phyloP scores from a whole-genome alignment of 768 basidiomycete genomes.

The Boletus sp. region DNA sequence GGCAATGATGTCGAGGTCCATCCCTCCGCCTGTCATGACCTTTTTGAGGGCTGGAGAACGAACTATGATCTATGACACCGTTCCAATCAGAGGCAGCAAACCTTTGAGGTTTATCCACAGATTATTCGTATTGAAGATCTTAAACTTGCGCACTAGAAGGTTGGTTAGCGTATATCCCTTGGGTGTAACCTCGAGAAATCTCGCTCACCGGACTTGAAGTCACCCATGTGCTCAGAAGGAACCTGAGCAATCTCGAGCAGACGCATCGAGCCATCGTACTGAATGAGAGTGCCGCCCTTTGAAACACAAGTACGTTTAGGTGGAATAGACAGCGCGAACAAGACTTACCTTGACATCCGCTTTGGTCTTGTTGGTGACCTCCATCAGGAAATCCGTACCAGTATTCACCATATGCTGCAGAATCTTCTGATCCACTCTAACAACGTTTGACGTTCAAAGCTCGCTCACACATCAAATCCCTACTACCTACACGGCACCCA shows the following conservation, averaged over 20 bases:
- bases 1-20: conserved; percentile 94
- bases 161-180: conserved; percentile 1
- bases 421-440: conserved; percentile 77
- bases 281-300: conserved; percentile 82
- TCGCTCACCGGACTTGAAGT: conserved; percentile 35
- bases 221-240: conserved; percentile 6
- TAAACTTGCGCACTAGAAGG: conserved; percentile 74
- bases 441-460: conserved; percentile 2
- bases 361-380: conserved; percentile 97
- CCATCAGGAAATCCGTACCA: conserved; percentile 86
- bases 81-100: conserved; percentile 24
- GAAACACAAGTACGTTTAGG: not conserved
- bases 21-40: conserved; percentile 79
- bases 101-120: conserved; percentile 77
- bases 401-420: conserved; percentile 82
- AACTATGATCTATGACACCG: not conserved
- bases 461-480: not conserved
- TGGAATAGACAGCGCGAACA: not conserved
- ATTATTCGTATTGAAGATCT: conserved; percentile 90
- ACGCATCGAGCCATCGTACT: conserved; percentile 54
- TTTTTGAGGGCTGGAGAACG: conserved; percentile 70
- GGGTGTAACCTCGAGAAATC: not conserved
- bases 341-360: conserved; percentile 56
- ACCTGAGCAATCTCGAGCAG: conserved; percentile 12
- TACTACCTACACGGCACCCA: conserved; percentile 79